These are phyloP conservation scores for Exophiala phaeomuriformis DNA, from an alignment of 2,329 filamentous ascomycete species.

Conservation along the genomic window DNA sequence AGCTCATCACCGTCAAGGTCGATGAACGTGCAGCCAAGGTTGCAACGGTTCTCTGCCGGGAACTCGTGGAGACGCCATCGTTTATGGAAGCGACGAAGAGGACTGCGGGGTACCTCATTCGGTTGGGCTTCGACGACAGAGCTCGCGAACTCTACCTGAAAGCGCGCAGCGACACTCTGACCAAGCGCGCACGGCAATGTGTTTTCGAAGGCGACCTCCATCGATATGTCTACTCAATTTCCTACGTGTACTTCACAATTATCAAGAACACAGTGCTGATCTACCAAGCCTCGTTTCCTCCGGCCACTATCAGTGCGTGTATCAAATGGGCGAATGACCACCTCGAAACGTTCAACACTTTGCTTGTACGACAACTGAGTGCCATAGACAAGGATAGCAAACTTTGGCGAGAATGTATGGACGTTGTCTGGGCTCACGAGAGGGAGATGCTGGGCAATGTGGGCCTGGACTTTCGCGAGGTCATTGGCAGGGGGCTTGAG, in stretches of 20 bases:
- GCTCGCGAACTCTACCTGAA: slow-evolving; percentile 81
- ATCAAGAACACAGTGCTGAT: slow-evolving; percentile 88
- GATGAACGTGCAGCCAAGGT: slow-evolving; percentile 75
- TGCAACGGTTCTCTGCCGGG: slow-evolving; percentile 66
- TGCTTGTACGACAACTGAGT: slow-evolving; percentile 76
- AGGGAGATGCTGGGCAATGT: slow-evolving; percentile 67
- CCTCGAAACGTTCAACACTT: slow-evolving; percentile 80
- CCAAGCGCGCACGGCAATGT: slow-evolving; percentile 78
- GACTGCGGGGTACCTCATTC: slow-evolving; percentile 75
- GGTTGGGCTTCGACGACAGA: slow-evolving; percentile 82
- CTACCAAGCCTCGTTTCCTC: slow-evolving; percentile 79
- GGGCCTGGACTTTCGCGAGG: slow-evolving; percentile 77
- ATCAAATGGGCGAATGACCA: slow-evolving; percentile 98
- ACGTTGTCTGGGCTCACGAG: slow-evolving; percentile 72
- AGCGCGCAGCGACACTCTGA: slow-evolving; percentile 69
- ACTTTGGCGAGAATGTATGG: slow-evolving; percentile 76
- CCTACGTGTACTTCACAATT: slow-evolving; percentile 90
- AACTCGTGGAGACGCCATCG: slow-evolving; percentile 69
- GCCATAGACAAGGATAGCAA: slow-evolving; percentile 69
- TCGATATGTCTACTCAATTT: slow-evolving; percentile 88
- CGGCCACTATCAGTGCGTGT: slow-evolving; percentile 82
- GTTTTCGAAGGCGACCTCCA: slow-evolving; percentile 91
- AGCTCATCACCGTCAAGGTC: slow-evolving; percentile 86
- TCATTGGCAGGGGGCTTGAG: slow-evolving; percentile 57
- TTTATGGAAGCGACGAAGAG: slow-evolving; percentile 69